Base-by-base conservation (phyloP, 352 stramenopile species). In the Phytophthora rubi region DNA sequence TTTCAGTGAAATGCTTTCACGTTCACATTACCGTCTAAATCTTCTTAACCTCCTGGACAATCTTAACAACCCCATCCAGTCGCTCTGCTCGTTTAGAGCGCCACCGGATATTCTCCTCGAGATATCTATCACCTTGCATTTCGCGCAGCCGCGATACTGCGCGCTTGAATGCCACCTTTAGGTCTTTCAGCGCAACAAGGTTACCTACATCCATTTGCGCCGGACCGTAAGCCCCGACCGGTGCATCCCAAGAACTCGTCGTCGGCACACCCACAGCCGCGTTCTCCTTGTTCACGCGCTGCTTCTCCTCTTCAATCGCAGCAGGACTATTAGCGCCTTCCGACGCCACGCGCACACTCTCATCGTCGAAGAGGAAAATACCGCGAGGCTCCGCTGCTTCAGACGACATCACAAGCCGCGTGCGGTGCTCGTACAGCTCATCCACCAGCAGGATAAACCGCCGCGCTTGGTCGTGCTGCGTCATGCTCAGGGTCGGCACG, bases 361-460 rank as follows among this genome's bases (percentile, higher is more conserved):
- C 54, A 3, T 87, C 78, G 52, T 91, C 85, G 63, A 95, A 93
- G n/a, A 77, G 64, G 57, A 96, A 96, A 59, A 96, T 84, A 9
- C 59, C 61, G 16, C 80, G 52, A 32, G 73, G 63, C 8, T 80
- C 68, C 0, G 75, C 49, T 23, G 67, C 84, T 47, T 76, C 75
- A 5, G 85, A 81, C 1, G 87, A 90, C 59, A 83, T 77, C 0
- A 96, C 57, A 10, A 95, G 67, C 1, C 79, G 66, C 12, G 84
- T 89, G 37, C 76, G 79, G 48, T 91, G 88, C 74, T 99, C 97
- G 65, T 99, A 99, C 53, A 99, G 73, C 77, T 99, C 96, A 73
- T 99, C 98, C 51, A 99, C 85, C 1, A 99, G 81, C 51, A 98
- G 90, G 73, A 99, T 99, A 78, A 99, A 99, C 47, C 98, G 88